phyloP scores from a whole-genome alignment of 2,329 filamentous ascomycete genomes.

The Arthroderma sp. region DNA sequence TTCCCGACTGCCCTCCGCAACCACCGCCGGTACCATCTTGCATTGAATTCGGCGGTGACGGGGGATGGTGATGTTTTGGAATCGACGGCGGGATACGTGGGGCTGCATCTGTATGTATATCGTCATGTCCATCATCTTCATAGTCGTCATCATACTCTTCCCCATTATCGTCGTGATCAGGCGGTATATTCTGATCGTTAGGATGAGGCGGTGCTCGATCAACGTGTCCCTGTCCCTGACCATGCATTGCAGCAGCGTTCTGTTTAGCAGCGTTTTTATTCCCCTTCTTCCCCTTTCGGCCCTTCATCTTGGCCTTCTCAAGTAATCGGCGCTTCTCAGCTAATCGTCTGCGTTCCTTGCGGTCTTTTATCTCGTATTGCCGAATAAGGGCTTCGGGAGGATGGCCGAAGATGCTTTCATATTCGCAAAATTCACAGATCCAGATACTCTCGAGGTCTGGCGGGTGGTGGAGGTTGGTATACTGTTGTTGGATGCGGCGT shows the following conservation, averaged over 20 bases:
- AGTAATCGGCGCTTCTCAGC: conserved; percentile 75
- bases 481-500: conserved; percentile 64
- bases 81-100: conserved; percentile 40
- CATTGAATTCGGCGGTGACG: neutral
- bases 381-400: conserved; percentile 75
- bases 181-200: neutral
- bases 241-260: neutral
- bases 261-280: conserved; percentile 52
- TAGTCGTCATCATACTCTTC: conserved; percentile 36
- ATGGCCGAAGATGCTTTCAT: conserved; percentile 85
- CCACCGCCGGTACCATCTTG: neutral
- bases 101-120: conserved; percentile 26
- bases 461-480: conserved; percentile 63
- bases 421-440: conserved; percentile 98
- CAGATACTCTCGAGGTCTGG: conserved; percentile 64
- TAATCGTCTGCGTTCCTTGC: conserved; percentile 66
- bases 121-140: conserved; percentile 42
- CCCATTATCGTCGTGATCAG: conserved; percentile 8
- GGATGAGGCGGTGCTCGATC: neutral
- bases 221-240: neutral
- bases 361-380: conserved; percentile 89
- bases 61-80: conserved; percentile 33
- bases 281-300: conserved; percentile 75
- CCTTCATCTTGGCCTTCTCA: conserved; percentile 91
- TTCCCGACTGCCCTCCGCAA: conserved; percentile 14